phyloP scores from a whole-genome alignment of 768 basidiomycete species.

The Zangia roseola region DNA sequence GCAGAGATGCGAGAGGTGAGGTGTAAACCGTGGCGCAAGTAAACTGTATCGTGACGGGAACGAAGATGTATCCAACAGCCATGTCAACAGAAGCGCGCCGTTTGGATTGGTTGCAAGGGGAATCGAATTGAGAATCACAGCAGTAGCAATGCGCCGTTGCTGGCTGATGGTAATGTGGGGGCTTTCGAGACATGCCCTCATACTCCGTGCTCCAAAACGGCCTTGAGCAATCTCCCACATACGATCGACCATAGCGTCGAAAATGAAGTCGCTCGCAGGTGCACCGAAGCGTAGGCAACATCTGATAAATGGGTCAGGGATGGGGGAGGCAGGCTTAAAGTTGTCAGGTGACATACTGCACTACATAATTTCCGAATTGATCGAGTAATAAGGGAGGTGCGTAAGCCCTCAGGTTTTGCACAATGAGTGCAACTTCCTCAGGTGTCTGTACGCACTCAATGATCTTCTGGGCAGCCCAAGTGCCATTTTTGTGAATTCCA shows the following conservation, averaged over 20 bases:
- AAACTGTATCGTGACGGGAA: conserved; percentile 96
- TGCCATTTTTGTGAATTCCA: conserved; percentile 99
- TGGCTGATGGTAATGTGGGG: conserved; percentile 84
- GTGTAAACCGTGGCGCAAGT: conserved; percentile 92
- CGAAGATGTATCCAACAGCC: conserved; percentile 93
- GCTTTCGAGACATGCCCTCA: conserved; percentile 95
- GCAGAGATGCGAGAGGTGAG: conserved; percentile 94
- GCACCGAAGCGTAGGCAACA: conserved; percentile 89
- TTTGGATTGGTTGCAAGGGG: conserved; percentile 98
- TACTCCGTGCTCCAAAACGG: conserved; percentile 95
- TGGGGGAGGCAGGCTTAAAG: background rate
- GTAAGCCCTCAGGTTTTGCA: conserved; percentile 86
- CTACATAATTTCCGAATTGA: conserved; percentile 91
- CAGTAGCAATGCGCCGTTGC: conserved; percentile 92
- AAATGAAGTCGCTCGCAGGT: conserved; percentile 92
- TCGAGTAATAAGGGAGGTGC: conserved; percentile 92
- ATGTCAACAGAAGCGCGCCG: conserved; percentile 91
- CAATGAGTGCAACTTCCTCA: conserved; percentile 83
- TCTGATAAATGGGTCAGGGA: conserved; percentile 38
- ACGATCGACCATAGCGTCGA: conserved; percentile 96
- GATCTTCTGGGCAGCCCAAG: conserved; percentile 99
- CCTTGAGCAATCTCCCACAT: conserved; percentile 99
- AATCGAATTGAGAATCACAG: conserved; percentile 95
- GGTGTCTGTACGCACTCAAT: conserved; percentile 90
- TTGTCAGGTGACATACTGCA: conserved; percentile 60